Percentiles rank a stretch among this genome's conserved stretches.
phyloP scores from a whole-genome alignment of 495 filamentous ascomycete species.

The Talaromyces ruber region DNA sequence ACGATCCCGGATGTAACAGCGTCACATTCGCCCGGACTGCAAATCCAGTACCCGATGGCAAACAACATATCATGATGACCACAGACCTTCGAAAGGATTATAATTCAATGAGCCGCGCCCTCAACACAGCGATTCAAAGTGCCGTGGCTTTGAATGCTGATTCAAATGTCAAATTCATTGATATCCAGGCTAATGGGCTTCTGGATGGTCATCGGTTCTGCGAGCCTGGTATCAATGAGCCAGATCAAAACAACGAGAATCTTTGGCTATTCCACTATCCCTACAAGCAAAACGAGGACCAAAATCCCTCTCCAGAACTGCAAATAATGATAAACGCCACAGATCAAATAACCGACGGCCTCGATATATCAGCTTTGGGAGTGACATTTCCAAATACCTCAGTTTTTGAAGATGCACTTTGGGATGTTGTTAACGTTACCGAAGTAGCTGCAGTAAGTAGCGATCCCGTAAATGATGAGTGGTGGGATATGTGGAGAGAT shows the following conservation, averaged over 20 bases:
- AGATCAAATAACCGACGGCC: too few species aligned
- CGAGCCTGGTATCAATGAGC: background rate
- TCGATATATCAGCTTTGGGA: too few species aligned
- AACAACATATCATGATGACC: slow-evolving; percentile 8
- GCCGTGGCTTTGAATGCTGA: slow-evolving; percentile 4
- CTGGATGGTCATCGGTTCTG: background rate
- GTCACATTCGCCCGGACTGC: slow-evolving; percentile 10
- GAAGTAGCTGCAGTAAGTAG: background rate
- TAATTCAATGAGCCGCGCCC: slow-evolving; percentile 5
- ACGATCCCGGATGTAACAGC: background rate
- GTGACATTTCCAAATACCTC: too few species aligned
- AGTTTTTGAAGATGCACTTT: background rate
- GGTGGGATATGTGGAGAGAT: background rate
- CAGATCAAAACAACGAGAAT: background rate
- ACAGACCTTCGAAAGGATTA: slow-evolving; percentile 5
- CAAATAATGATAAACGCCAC: background rate
- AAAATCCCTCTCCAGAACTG: background rate
- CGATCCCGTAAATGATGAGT: background rate
- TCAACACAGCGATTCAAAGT: slow-evolving; percentile 6
- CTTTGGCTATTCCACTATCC: background rate
- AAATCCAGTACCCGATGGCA: slow-evolving; percentile 9
- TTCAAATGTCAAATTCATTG: background rate
- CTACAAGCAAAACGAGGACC: background rate
- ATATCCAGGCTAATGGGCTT: background rate
- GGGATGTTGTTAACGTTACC: background rate